Evolutionary conservation across 768 basidiomycete genomes (phyloP), one percentile per base, ranked within the genome.

Genomic region (Gloeophyllum trabeum): DNA sequence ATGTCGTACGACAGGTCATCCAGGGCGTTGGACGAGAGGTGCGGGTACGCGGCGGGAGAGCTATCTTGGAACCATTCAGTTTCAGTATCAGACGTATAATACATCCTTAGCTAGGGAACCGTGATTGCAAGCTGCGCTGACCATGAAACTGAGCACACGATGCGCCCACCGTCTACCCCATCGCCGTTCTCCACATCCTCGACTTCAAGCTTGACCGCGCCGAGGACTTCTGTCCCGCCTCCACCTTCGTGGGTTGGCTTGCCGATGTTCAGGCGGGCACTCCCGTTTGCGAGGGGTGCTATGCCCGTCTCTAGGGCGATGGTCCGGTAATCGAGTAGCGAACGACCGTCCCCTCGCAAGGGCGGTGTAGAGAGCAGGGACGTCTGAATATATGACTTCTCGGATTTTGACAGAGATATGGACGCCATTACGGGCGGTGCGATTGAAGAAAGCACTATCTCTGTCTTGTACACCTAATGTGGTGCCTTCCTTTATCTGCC

Each of bases 211-310:
- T 87, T 86, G 2, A 75, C 68, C 0, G 85, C 87, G 1, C 82
- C 87, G 20, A 90, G 60, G 3, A 90, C 67, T 49, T 90, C 86
- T 0, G 90, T 91, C 0, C 81, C 79, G 2, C 75, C 77, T 4
- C 72, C 74, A 6, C 70, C 71, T 35, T 72, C 68, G 35, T 65
- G 64, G 20, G 69, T 61, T 45, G 63, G 65, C 48, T 67, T 65
- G 1, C 87, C 89, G n/a, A 91, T 72, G 48, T 66, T 75, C 5
- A 90, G 63, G 19, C 74, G 71, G 4, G 86, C 86, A 47, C 87
- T 90, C 4, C 90, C 90, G 46, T 92, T 90, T 16, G 89, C 82
- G 4, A 88, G 70, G 4, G 87, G 84, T 13, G 79, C 76, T 1
- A 84, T 71, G 18, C 82, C 84, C 0, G 85, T 86, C 60, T 87